Evolutionary conservation across 177 flowering plant genomes (phyloP).

Genomic region (Telopea speciosissima): DNA sequence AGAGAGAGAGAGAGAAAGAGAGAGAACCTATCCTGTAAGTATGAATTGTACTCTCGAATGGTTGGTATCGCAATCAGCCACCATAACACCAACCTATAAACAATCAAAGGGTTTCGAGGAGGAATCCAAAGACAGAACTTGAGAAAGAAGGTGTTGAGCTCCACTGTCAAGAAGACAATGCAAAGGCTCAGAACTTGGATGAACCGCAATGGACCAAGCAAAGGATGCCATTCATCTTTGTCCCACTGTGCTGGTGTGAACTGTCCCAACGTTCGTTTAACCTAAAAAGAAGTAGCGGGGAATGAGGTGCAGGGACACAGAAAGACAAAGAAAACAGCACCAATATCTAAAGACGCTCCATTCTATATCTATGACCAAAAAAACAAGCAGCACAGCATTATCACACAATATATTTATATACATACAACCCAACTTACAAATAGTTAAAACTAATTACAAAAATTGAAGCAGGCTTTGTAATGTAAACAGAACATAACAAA

Average conservation of each 20-base stretch:
- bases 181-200: constrained; percentile 91
- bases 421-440: background rate
- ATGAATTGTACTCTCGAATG: constrained; percentile 91
- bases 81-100: constrained; percentile 75
- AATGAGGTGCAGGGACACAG: background rate
- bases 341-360: no score
- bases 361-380: no score
- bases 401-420: background rate
- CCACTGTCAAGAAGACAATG: constrained; percentile 80
- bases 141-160: constrained; percentile 93
- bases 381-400: background rate
- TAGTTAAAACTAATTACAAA: no score
- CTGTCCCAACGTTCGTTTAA: constrained; percentile 86
- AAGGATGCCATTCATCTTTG: constrained; percentile 98
- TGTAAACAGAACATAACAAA: background rate
- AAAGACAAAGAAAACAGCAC: background rate
- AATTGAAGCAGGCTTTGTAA: background rate
- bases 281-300: constrained; percentile 32
- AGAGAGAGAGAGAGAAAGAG: constrained; percentile 16
- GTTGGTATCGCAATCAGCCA: constrained; percentile 98
- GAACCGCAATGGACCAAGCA: constrained; percentile 96
- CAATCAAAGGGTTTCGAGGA: constrained; percentile 82
- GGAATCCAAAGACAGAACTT: constrained; percentile 99
- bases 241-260: constrained; percentile 99
- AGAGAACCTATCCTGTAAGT: constrained; percentile 81